Evolutionary conservation across 352 stramenopile genomes (phyloP).

Genomic region (Bremia lactucae): DNA sequence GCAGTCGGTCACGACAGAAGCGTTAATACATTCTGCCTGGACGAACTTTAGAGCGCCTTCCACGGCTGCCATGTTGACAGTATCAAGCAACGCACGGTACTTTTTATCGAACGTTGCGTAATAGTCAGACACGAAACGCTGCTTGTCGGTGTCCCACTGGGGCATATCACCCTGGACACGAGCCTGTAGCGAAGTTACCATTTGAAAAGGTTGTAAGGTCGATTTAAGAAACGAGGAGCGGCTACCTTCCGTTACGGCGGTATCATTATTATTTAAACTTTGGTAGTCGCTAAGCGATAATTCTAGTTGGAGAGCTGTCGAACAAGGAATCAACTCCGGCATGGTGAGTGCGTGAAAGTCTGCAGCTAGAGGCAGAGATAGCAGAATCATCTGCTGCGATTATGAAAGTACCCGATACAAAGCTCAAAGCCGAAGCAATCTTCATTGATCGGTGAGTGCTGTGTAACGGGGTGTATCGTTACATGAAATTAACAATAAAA

Average conservation of each 20-base stretch:
- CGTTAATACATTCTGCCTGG: slow-evolving; percentile 51
- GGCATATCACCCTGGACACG: slow-evolving; percentile 45
- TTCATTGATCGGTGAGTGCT: slow-evolving; percentile 7
- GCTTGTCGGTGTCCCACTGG: slow-evolving; percentile 22
- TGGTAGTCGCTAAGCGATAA: not conserved
- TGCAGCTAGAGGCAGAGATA: slow-evolving; percentile 1
- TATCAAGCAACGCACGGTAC: slow-evolving; percentile 32
- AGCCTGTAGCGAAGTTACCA: slow-evolving; percentile 35
- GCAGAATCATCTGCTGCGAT: not conserved
- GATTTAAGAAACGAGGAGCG: not conserved
- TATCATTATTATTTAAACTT: not conserved
- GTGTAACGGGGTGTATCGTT: too few species aligned
- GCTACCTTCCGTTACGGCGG: not conserved
- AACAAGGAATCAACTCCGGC: not conserved
- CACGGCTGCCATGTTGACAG: slow-evolving; percentile 40
- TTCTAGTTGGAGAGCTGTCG: not conserved
- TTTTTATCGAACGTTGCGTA: slow-evolving; percentile 29
- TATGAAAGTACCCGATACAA: slow-evolving; percentile 1
- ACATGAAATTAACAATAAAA: too few species aligned
- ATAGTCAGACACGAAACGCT: slow-evolving; percentile 30
- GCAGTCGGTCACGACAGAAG: slow-evolving; percentile 25
- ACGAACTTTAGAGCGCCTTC: slow-evolving; percentile 56
- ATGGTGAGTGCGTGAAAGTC: not conserved
- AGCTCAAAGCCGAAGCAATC: not conserved
- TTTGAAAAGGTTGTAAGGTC: slow-evolving; percentile 13